These are phyloP conservation scores for Aspergillus bombycis DNA, from an alignment of 2,329 filamentous ascomycete genomes.

Conservation along the genomic window DNA sequence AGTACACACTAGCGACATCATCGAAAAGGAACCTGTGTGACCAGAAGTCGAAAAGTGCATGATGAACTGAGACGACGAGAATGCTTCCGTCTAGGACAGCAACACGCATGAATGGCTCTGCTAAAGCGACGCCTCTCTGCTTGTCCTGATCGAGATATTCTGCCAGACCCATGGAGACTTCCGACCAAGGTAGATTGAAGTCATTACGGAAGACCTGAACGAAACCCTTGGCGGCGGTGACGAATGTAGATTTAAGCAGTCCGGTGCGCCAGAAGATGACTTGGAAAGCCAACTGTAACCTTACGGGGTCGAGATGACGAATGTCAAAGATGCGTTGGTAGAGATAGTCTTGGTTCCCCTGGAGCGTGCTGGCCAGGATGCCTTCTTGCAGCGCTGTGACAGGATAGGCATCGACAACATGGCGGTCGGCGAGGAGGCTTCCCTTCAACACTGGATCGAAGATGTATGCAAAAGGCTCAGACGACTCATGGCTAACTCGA, in stretches of 20 bases:
- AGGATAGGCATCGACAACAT: conserved; percentile 10
- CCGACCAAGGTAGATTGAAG: conserved; percentile 7
- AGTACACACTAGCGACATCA: conserved; percentile 10
- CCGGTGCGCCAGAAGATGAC: conserved; percentile 1
- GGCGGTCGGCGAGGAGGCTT: conserved; percentile 2
- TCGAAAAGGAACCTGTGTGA: conserved; percentile 12
- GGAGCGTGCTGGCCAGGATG: conserved; percentile 6
- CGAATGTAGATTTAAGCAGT: conserved; percentile 2
- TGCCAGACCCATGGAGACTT: neutral
- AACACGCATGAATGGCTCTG: conserved; percentile 4
- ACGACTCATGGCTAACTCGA: neutral
- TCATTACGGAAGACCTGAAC: conserved; percentile 6
- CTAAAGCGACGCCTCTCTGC: neutral
- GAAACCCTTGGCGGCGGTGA: conserved; percentile 1
- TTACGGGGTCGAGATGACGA: conserved; percentile 2
- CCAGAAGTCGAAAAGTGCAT: conserved; percentile 14
- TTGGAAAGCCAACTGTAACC: conserved; percentile 3
- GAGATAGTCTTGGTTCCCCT: conserved; percentile 4
- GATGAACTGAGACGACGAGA: conserved; percentile 9
- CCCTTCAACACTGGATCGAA: neutral
- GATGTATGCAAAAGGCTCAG: conserved; percentile 1
- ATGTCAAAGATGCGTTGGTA: conserved; percentile 12
- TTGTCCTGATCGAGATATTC: conserved; percentile 9
- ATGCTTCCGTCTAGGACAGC: conserved; percentile 1
- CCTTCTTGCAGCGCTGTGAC: conserved; percentile 10